These are phyloP conservation scores for Calcarisporium arbuscula DNA, from an alignment of 2,329 filamentous ascomycete species.

Conservation along the genomic window DNA sequence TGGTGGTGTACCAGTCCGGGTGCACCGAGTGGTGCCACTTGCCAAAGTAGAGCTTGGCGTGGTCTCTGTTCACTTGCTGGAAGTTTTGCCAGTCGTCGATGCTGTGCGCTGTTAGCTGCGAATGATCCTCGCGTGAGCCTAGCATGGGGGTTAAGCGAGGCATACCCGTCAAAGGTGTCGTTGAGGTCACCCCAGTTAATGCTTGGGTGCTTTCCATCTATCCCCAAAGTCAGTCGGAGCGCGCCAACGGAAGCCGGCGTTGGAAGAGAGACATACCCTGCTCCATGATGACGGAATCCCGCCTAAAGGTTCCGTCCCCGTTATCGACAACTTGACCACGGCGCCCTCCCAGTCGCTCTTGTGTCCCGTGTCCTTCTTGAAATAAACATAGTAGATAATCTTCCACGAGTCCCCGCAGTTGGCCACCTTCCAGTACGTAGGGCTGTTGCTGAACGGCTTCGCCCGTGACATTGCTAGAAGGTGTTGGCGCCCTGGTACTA, in stretches of 20 bases:
- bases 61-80: conserved; percentile 12
- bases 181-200: conserved; percentile 15
- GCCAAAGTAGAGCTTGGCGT: conserved; percentile 14
- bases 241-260: too few relatives aligned
- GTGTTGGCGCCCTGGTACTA: conserved; percentile 12
- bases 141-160: neutral
- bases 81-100: conserved; percentile 9
- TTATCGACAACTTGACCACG: conserved; percentile 14
- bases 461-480: conserved; percentile 11
- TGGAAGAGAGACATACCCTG: conserved; percentile 4
- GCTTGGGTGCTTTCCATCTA: conserved; percentile 9
- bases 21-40: conserved; percentile 14
- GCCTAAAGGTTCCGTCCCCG: conserved; percentile 10
- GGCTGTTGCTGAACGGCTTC: conserved; percentile 12
- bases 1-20: conserved; percentile 11
- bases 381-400: conserved; percentile 18
- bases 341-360: conserved; percentile 18
- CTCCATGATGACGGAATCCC: conserved; percentile 11
- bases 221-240: too few relatives aligned
- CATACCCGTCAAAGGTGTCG: conserved; percentile 15
- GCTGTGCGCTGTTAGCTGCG: neutral
- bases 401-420: conserved; percentile 14
- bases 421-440: conserved; percentile 11
- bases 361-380: conserved; percentile 18
- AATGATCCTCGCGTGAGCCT: neutral